These are phyloP conservation scores for Sisymbrium altissimum DNA, from an alignment of 345 rosid species.

Conservation along the genomic window DNA sequence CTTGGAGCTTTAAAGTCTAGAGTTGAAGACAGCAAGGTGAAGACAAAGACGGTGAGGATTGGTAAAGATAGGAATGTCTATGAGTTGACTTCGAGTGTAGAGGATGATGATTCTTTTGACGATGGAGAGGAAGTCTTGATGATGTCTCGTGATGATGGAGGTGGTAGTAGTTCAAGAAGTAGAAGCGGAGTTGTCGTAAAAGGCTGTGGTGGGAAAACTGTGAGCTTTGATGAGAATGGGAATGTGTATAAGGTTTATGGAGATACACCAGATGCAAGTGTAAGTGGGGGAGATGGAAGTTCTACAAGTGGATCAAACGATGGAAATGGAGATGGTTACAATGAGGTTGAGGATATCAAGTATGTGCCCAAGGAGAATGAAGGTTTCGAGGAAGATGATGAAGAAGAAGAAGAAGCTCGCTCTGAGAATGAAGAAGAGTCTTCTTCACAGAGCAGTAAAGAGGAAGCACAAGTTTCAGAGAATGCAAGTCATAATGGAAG, in stretches of 20 bases:
- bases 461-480: slow-evolving; percentile 9
- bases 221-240: slow-evolving; percentile 24
- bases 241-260: slow-evolving; percentile 31
- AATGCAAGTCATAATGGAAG: slow-evolving; percentile 2
- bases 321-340: slow-evolving; percentile 28
- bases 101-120: slow-evolving; percentile 16
- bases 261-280: slow-evolving; percentile 31
- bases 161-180: background rate
- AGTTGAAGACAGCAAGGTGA: slow-evolving; percentile 22
- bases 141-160: background rate
- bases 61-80: slow-evolving; percentile 44
- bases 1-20: background rate
- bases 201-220: slow-evolving; percentile 15
- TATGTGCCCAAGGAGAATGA: slow-evolving; percentile 27
- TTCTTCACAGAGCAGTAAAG: slow-evolving; percentile 35
- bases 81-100: slow-evolving; percentile 40
- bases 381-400: background rate
- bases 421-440: slow-evolving; percentile 7
- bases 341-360: slow-evolving; percentile 33
- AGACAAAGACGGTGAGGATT: slow-evolving; percentile 54
- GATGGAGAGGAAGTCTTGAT: background rate
- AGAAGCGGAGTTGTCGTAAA: background rate
- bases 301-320: slow-evolving; percentile 38
- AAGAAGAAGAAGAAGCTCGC: slow-evolving; percentile 23
- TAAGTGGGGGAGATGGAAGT: slow-evolving; percentile 33